Evolutionary conservation across 306 rosid genomes (phyloP), one percentile per base, ranked within the genome.

Genomic region (Trifolium repens): DNA sequence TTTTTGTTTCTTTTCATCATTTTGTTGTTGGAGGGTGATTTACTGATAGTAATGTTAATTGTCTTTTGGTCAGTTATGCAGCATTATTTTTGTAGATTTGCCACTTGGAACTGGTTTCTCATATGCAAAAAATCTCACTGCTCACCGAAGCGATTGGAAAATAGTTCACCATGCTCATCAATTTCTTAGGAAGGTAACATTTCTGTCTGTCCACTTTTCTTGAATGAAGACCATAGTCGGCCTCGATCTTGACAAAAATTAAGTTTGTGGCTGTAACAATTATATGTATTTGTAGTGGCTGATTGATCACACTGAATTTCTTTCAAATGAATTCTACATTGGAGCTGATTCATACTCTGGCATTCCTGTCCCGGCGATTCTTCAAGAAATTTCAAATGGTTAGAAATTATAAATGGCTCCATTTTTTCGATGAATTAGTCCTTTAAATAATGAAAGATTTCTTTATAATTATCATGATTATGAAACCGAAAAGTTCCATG

Each of bases 271-370:
- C 1, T 76, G 7, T 15, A 9, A 84, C 17, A 5, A 15, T 67
- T 6, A 11, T 84, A 3, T 37, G 30, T 79, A 3, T 68, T 69
- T 85, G 81, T 16, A 93, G 98, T 93, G 98, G 98, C 43, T 89
- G 72, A 40, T 82, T 52, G 78, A 78, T 47, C 96, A 91, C 68
- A 77, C 93, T 1, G 87, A 88, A 68, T 91, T 89, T 71, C 58
- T 65, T 9, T 65, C 90, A 13, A 89, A 87, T 80, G 78, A 85
- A 9, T 34, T 89, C 17, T 91, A 89, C n/a, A 22, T 93, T 0
- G 93, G 88, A 17, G 96, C 87, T 7, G 93, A 87, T 77, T 93
- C 98, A 1, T 91, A 89, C 80, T 85, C 96, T 14, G 98, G 96
- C 39, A 78, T 91, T 39, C 57, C 80, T 57, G 54, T 78, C 24